Evolutionary conservation across 2,329 filamentous ascomycete genomes (phyloP), one percentile per base, ranked within the genome.

Genomic region (Ramichloridium luteum): DNA sequence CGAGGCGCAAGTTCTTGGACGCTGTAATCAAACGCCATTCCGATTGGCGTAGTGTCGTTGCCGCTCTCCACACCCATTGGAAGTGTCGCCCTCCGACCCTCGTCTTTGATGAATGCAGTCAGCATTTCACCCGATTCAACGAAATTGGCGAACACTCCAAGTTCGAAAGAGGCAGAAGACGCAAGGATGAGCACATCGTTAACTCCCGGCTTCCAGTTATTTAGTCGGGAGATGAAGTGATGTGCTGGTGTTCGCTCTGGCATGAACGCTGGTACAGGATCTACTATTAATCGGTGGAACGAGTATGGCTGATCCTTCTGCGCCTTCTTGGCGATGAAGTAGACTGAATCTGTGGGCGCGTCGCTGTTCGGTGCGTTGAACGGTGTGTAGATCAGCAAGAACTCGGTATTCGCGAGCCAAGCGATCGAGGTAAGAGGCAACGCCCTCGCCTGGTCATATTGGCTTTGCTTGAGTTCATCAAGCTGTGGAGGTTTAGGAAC

Each of bases 131-230:
- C 17, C 2, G 20, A 12, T 8, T 68, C 64, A 48, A 77, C 80
- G 4, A 84, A 80, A 39, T 79, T 72, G 13, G 77, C 81, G 31
- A 96, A 59, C 8, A 94, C 58, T 4, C 82, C 82, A 41, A 94
- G 69, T 43, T 93, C 84, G 9, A 76, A 71, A 3, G 77, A 79
- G 12, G 77, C 77, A 2, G 85, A 92, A 3, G 84, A 92, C 3
- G 82, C 72, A 14, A 94, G 65, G 28, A 98, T 70, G 9, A 98
- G 61, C 23, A 86, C 61, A 52, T 98, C 86, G 40, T 81, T 74
- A 6, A 96, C 61, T 42, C 78, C 73, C 0, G 85, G 85, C 15
- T 76, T 72, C 55, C 88, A 96, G 36, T 85, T 74, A 49, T 76
- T 75, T 11, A 98, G 61, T 30, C 90, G 74, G 32, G 77, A 61